These are phyloP conservation scores for Paramecium pentaurelia DNA, from an alignment of 73 alveolate species.

Conservation along the genomic window DNA sequence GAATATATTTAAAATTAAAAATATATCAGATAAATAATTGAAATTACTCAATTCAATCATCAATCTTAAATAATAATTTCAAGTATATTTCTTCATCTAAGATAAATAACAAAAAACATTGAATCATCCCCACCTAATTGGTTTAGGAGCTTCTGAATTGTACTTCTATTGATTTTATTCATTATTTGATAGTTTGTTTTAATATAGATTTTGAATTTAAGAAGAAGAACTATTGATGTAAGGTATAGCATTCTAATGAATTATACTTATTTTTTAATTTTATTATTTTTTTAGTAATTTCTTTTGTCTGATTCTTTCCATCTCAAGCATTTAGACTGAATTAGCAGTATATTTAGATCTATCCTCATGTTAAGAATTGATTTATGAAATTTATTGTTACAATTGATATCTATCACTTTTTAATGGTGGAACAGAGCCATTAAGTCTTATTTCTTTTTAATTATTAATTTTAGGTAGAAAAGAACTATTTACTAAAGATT, in stretches of 20 bases:
- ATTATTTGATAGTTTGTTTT: neutral
- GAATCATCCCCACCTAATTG: slow-evolving; percentile 13
- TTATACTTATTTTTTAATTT: neutral
- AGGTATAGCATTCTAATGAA: slow-evolving; percentile 25
- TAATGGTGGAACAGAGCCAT: slow-evolving; percentile 26
- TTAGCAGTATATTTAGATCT: neutral
- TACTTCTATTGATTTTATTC: neutral
- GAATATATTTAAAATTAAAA: no score
- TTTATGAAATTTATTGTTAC: neutral
- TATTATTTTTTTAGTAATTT: neutral
- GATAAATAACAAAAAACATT: neutral
- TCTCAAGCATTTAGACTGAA: neutral
- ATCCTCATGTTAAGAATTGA: neutral
- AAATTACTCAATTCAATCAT: no score
- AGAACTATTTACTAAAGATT: neutral
- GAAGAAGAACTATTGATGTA: slow-evolving; percentile 17
- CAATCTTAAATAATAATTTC: no score
- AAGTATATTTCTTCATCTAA: no score
- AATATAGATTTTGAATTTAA: neutral
- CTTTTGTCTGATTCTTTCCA: neutral
- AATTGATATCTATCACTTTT: slow-evolving; percentile 15
- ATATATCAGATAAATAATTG: no score
- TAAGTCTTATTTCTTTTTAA: neutral
- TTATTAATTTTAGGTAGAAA: neutral
- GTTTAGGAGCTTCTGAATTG: neutral